Evolutionary conservation across 208 protist genomes (phyloP).

Genomic region (Phytomonas francai): DNA sequence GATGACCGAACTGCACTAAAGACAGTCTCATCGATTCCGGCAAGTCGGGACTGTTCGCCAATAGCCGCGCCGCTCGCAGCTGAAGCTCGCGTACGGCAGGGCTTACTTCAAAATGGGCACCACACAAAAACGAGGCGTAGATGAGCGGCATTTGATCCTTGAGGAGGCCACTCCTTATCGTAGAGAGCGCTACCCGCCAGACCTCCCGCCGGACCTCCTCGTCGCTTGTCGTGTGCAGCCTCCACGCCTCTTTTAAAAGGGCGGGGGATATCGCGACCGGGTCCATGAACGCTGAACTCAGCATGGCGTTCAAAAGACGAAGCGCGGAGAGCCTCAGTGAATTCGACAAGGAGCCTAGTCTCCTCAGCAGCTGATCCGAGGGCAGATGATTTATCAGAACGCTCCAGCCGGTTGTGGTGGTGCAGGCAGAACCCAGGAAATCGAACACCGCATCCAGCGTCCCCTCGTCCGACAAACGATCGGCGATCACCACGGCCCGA

Average conservation of each 20-base stretch:
- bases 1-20: constrained; percentile 22
- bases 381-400: constrained; percentile 16
- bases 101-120: constrained; percentile 25
- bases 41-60: constrained; percentile 15
- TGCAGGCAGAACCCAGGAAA: constrained; percentile 35
- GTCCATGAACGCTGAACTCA: constrained; percentile 36
- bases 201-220: constrained; percentile 40
- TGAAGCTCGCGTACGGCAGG: constrained; percentile 41
- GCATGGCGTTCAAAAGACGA: constrained; percentile 24
- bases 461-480: constrained; percentile 9
- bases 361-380: constrained; percentile 20
- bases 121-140: constrained; percentile 59
- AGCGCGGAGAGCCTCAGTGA: constrained; percentile 25
- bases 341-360: constrained; percentile 18
- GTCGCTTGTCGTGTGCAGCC: constrained; percentile 28
- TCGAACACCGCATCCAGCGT: constrained; percentile 38
- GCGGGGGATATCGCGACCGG: constrained; percentile 24
- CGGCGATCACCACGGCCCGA: constrained; percentile 12
- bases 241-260: constrained; percentile 46
- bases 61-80: constrained; percentile 30
- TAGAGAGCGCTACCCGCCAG: constrained; percentile 27
- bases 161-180: constrained; percentile 14
- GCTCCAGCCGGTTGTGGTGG: constrained; percentile 41
- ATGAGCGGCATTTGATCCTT: constrained; percentile 15
- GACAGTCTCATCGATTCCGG: constrained; percentile 23